A percentile compares a stretch with the other conserved stretches of the same genome.
These are phyloP conservation scores for Warburgia ugandensis DNA, from an alignment of 164 flowering plant genomes.

Conservation along the genomic window DNA sequence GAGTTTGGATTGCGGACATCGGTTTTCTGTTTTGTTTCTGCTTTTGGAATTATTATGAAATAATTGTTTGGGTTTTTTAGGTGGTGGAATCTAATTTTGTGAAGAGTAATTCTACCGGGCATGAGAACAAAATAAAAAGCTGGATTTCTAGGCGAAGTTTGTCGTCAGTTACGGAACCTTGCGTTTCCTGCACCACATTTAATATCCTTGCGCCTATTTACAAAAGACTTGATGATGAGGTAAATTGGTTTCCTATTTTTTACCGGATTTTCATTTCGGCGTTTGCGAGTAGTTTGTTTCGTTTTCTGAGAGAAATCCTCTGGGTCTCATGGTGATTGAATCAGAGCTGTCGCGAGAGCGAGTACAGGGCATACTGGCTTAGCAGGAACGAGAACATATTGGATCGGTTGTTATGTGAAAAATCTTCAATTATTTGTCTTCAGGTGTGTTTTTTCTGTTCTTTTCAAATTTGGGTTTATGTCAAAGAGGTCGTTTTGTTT, in stretches of 20 bases:
- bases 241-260: slow-evolving; percentile 4
- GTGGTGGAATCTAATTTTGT: slow-evolving; percentile 17
- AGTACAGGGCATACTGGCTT: slow-evolving; percentile 61
- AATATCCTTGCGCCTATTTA: slow-evolving; percentile 95
- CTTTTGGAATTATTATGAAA: background rate
- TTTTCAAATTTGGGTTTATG: no score
- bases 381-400: slow-evolving; percentile 68
- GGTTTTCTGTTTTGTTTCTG: background rate
- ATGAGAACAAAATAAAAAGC: slow-evolving; percentile 30
- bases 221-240: slow-evolving; percentile 70
- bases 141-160: slow-evolving; percentile 53
- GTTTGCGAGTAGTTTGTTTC: background rate
- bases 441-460: slow-evolving; percentile 40
- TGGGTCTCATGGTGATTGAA: slow-evolving; percentile 31
- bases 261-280: background rate
- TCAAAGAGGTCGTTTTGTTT: no score
- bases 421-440: slow-evolving; percentile 89
- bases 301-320: background rate
- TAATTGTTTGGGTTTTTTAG: slow-evolving; percentile 3
- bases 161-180: slow-evolving; percentile 52
- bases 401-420: slow-evolving; percentile 66
- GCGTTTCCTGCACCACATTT: slow-evolving; percentile 89
- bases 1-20: no score
- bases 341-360: slow-evolving; percentile 67
- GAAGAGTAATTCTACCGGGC: slow-evolving; percentile 20